Conservation (phyloP, 2,329 filamentous ascomycete genomes). For the Claviceps sp. region DNA sequence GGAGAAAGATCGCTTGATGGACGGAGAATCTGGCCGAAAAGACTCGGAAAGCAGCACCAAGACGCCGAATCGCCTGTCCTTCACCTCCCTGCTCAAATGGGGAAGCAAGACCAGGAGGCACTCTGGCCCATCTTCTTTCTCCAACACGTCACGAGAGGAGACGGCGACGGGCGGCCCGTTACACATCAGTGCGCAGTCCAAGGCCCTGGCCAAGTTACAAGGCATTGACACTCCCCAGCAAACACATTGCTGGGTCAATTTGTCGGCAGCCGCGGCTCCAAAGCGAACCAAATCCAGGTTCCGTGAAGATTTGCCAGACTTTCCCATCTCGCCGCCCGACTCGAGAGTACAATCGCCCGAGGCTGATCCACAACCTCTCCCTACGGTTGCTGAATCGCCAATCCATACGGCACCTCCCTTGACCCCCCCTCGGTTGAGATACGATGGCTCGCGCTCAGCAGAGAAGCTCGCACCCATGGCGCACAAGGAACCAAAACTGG, state of each 20-base stretch:
- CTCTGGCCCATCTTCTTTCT: conserved; percentile 62
- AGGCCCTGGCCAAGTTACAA: conserved; percentile 22
- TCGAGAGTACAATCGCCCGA: conserved; percentile 72
- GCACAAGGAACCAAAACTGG: conserved; percentile 51
- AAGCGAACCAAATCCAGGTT: conserved; percentile 83
- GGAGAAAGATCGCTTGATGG: conserved; percentile 28
- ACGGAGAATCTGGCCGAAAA: conserved; percentile 37
- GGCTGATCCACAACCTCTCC: conserved; percentile 29
- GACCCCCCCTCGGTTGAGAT: conserved; percentile 17
- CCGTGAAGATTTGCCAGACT: conserved; percentile 79
- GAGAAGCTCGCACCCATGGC: conserved; percentile 21
- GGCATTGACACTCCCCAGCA: conserved; percentile 15
- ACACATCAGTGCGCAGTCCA: conserved; percentile 16
- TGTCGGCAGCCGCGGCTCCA: conserved; percentile 36
- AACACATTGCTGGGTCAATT: conserved; percentile 17
- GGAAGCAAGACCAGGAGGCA: conserved; percentile 44
- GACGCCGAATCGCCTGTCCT: conserved; percentile 32
- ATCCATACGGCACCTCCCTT: conserved; percentile 13
- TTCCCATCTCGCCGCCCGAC: conserved; percentile 72
- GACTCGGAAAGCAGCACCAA: conserved; percentile 40
- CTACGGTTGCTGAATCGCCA: conserved; percentile 16
- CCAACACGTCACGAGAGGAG: conserved; percentile 81
- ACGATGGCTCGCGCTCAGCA: conserved; percentile 33
- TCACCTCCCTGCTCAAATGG: conserved; percentile 66
- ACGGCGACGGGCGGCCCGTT: conserved; percentile 35